Evolutionary conservation across 1,139 yeast genomes (phyloP), one percentile per base, ranked within the genome.

Genomic region (Hyphopichia pseudoburtonii): DNA sequence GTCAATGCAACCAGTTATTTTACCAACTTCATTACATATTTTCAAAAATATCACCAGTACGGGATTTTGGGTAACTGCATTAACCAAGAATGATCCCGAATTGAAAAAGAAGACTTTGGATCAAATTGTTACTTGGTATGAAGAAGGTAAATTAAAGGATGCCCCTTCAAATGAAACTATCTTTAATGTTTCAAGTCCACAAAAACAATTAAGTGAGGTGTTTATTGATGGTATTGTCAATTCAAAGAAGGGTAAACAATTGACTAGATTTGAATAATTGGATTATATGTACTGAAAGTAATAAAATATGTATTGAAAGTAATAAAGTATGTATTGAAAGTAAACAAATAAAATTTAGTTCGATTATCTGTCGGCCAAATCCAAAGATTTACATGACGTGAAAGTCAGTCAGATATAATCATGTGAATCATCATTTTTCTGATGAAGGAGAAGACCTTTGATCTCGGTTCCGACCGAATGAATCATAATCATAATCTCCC

Each of bases 1-100:
- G 98, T 87, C 97, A 5, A 82, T 82, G 70, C 92, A 88, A 64
- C 98, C 98, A 3, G 94, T 94, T 18, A 76, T 80, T 14, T 64
- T 92, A 41, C 97, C 97, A 30, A 88, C 97, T 1, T 80, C 96
- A 1, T 66, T 87, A 43, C 86, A 87, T 54, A 90, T 94, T 47
- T 92, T 92, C 71, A 92, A 89, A 60, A 86, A 90, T 54, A 63
- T 92, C 42, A 82, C 86, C 15, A 81, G 90, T 41, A 79, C 82
- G 30, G 98, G 99, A 0, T 92, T 86, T 66, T 92, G 99, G 98
- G 81, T 92, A 39, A 86, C 97, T 9, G 81, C 75, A 34, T 83
- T 86, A 67, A 76, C 83, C 47, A 80, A 81, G 52, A 62, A 73
- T 40, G 71, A 86, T 52, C 83, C 84, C 2, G 75, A 72, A 24